Base-by-base conservation (phyloP, 2,329 filamentous ascomycete species). In the Aspergillus versicolor region DNA sequence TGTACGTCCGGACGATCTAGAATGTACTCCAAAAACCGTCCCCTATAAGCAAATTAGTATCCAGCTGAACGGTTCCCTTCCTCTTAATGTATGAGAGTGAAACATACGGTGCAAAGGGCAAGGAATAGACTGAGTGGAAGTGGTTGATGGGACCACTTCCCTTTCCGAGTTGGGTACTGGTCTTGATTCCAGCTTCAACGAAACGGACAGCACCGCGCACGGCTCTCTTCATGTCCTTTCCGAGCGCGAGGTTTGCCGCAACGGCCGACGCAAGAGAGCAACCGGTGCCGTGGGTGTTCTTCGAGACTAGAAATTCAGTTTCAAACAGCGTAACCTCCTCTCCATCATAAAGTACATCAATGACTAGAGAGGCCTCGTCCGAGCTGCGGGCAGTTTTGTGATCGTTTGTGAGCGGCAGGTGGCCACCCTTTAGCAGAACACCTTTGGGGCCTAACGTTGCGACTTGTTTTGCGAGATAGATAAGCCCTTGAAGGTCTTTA, bases 281-380 rank as follows among this genome's bases (percentile, higher is more conserved):
- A 4, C 94, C 94, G 0, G 94, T 97, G 1, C 94, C 94, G 68
- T 99, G 94, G 0, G 93, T 97, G 69, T 93, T 93, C 58, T 81
- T 88, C 8, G 88, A 91, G 9, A 81, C 75, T 61, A 91, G 81
- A 69, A 89, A 97, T 4, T 81, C 80, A 40, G 85, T 89, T 72
- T 92, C 82, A 48, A 96, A 82, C 40, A 85, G 77, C 1, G 85
- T 79, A 0, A 82, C 72, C n/a, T 82, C 73, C 0, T 77, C 79
- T 0, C 81, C 81, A 6, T 90, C 89, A 43, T 85, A 85, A 5
- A 96, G 81, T 3, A 97, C 81, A 69, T 97, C 91, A 27, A 95
- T 81, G 1, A 97, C 86, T 2, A 89, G 66, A 24, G 85, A 77
- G 49, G 79, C 84, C 50, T 92, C 86, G 7, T 80, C 80, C 1